These are phyloP conservation scores for Leishmania arabica DNA, from an alignment of 208 protist genomes.

Conservation along the genomic window DNA sequence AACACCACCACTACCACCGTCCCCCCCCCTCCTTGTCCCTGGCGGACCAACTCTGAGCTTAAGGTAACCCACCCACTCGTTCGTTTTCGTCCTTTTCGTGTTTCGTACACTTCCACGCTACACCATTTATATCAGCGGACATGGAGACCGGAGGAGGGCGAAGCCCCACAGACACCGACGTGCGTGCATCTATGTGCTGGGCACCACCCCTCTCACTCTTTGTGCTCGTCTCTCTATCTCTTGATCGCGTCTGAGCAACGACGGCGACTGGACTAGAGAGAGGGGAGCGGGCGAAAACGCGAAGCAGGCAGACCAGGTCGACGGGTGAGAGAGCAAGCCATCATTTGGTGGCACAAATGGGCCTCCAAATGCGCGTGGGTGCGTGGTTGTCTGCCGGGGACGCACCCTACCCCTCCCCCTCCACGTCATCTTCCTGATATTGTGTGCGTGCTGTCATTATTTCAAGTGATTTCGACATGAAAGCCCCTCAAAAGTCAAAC, in stretches of 20 bases:
- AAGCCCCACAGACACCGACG: neutral
- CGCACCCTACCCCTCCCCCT: neutral
- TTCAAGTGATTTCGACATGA: neutral
- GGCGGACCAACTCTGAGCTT: neutral
- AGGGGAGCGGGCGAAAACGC: neutral
- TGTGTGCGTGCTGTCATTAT: neutral
- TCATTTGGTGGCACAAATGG: too few species aligned
- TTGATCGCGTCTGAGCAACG: neutral
- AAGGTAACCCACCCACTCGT: neutral
- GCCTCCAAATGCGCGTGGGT: neutral
- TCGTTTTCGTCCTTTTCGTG: neutral
- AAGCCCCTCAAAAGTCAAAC: neutral
- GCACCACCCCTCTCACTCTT: neutral
- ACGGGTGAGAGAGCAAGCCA: too few species aligned
- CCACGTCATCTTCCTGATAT: neutral
- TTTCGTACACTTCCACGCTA: neutral
- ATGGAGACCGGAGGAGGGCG: neutral
- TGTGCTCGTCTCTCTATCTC: neutral
- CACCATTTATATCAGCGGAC: neutral
- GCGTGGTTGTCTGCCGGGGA: neutral
- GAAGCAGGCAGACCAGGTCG: too few species aligned
- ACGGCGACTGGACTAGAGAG: neutral
- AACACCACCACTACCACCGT: too few species aligned
- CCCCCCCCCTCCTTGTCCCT: neutral
- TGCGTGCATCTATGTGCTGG: neutral